Conservation (phyloP, 805 yeast genomes). For the Spathaspora sp. region DNA sequence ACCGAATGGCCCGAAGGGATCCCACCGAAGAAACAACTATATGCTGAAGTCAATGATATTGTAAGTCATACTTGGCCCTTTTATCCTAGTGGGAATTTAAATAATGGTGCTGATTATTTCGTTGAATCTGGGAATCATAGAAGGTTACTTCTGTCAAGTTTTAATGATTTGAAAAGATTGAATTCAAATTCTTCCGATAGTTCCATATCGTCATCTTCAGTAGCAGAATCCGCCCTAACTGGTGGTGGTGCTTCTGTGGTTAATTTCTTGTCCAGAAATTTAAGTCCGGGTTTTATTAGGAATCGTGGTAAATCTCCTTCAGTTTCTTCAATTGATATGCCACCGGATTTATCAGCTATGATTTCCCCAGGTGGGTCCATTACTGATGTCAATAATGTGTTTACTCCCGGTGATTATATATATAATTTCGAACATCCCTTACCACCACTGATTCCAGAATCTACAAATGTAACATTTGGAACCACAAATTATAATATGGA, state of each 20-base stretch:
- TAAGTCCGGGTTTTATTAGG: slow-evolving; percentile 23
- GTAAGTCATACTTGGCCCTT: slow-evolving; percentile 91
- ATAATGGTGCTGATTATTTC: slow-evolving; percentile 48
- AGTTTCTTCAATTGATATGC: slow-evolving; percentile 3
- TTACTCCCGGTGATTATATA: slow-evolving; percentile 75
- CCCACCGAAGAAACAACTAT: slow-evolving; percentile 78
- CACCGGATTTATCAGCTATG: slow-evolving; percentile 4
- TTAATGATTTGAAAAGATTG: background rate
- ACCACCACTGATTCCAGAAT: slow-evolving; percentile 78
- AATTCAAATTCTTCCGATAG: slow-evolving; percentile 4
- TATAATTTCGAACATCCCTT: slow-evolving; percentile 90
- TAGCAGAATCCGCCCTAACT: background rate
- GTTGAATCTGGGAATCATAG: slow-evolving; percentile 16
- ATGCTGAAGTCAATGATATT: slow-evolving; percentile 60
- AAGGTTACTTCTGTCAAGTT: background rate
- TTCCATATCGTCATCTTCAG: background rate
- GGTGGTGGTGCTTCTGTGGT: slow-evolving; percentile 8
- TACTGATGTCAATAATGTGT: slow-evolving; percentile 15
- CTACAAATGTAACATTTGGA: slow-evolving; percentile 78
- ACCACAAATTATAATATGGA: slow-evolving; percentile 67
- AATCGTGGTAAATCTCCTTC: slow-evolving; percentile 28
- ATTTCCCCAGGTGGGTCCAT: slow-evolving; percentile 3
- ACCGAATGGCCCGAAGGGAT: slow-evolving; percentile 99
- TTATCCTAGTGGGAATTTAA: slow-evolving; percentile 29
- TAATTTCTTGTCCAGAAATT: slow-evolving; percentile 21